Conservation (phyloP, 108 stramenopile genomes). For the Discostella stelligeroides region DNA sequence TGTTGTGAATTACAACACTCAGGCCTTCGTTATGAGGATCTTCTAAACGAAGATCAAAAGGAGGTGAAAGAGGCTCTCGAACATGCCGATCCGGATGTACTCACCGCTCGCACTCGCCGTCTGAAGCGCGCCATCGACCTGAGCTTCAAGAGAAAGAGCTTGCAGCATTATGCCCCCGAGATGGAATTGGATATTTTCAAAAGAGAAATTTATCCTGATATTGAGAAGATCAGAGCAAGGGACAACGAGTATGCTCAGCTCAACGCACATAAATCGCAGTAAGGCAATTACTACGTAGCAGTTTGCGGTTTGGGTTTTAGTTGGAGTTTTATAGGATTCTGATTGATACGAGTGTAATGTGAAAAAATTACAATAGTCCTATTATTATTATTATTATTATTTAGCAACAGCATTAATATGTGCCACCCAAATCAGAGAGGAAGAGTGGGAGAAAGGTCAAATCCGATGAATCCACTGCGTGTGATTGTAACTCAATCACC, state of each 20-base stretch:
- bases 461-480: too few relatives aligned
- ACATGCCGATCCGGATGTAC: slow-evolving; percentile 79
- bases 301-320: neutral
- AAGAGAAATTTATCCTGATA: slow-evolving; percentile 69
- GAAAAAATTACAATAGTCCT: too few relatives aligned
- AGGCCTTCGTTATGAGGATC: slow-evolving; percentile 88
- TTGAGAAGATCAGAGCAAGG: slow-evolving; percentile 78
- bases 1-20: neutral
- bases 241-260: slow-evolving; percentile 83
- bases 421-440: too few relatives aligned
- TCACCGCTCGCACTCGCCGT: slow-evolving; percentile 83
- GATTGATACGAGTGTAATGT: neutral
- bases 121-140: slow-evolving; percentile 89
- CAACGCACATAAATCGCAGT: slow-evolving; percentile 75
- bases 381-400: neutral
- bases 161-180: slow-evolving; percentile 80
- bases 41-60: slow-evolving; percentile 73
- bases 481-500: neutral
- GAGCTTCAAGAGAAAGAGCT: slow-evolving; percentile 84
- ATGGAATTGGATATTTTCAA: slow-evolving; percentile 77
- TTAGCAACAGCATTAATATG: neutral
- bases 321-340: neutral
- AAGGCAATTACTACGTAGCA: neutral
- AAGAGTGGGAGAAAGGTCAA: too few relatives aligned
- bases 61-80: slow-evolving; percentile 83